Evolutionary conservation across 1,139 yeast genomes (phyloP).

Genomic region (Candida sanyaensis): DNA sequence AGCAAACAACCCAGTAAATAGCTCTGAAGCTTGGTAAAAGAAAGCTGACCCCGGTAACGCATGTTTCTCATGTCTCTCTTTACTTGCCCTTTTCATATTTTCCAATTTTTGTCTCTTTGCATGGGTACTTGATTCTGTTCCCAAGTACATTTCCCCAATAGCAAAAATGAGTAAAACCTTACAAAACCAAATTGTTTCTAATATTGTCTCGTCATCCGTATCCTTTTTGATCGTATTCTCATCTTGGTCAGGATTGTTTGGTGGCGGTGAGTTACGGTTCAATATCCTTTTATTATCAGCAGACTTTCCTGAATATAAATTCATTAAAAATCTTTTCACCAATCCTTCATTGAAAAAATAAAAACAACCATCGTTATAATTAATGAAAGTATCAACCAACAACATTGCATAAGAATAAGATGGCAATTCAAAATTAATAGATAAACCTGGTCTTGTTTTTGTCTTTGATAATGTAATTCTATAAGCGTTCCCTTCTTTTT

Average conservation of each 20-base stretch:
- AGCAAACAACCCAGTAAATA: constrained; percentile 73
- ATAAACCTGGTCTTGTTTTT: constrained; percentile 64
- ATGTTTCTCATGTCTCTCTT: constrained; percentile 21
- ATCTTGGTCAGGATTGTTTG: constrained; percentile 36
- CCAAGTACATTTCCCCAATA: constrained; percentile 82
- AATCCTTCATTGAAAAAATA: constrained; percentile 84
- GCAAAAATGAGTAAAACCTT: constrained; percentile 75
- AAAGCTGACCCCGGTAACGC: constrained; percentile 77
- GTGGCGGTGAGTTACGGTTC: constrained; percentile 37
- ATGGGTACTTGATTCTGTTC: constrained; percentile 58
- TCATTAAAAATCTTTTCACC: constrained; percentile 63
- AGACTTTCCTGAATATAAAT: constrained; percentile 54
- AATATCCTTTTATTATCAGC: constrained; percentile 42
- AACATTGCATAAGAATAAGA: constrained; percentile 76
- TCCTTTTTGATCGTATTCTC: constrained; percentile 47
- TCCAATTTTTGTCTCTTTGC: constrained; percentile 32
- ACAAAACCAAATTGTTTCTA: constrained; percentile 82
- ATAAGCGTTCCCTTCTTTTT: constrained; percentile 75
- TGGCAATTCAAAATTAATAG: constrained; percentile 71
- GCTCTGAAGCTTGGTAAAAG: constrained; percentile 73
- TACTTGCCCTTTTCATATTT: constrained; percentile 37
- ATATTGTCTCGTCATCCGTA: constrained; percentile 56
- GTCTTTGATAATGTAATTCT: constrained; percentile 68
- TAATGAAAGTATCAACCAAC: constrained; percentile 72
- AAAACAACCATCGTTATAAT: constrained; percentile 82